A percentile compares a stretch with the other conserved stretches of the same genome.
phyloP scores from a whole-genome alignment of 306 rosid genomes.

The Castanea mollissima region DNA sequence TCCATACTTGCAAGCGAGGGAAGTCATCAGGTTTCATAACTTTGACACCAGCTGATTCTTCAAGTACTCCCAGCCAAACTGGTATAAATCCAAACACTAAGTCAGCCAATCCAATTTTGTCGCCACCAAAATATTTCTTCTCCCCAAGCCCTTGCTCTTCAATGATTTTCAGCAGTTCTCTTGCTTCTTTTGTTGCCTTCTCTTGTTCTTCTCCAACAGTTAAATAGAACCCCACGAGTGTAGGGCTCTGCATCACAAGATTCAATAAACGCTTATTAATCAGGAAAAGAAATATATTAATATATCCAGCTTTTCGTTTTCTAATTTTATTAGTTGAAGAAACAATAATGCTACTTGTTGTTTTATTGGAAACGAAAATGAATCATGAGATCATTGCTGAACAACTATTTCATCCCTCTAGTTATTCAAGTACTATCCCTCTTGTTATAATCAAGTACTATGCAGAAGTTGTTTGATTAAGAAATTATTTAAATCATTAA shows the following conservation, averaged over 20 bases:
- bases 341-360: too few species aligned
- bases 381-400: too few species aligned
- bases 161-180: conserved; percentile 1
- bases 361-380: too few species aligned
- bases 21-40: conserved; percentile 7
- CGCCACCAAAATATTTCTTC: conserved; percentile 26
- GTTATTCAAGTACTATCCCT: too few species aligned
- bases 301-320: too few species aligned
- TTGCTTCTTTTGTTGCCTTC: background rate
- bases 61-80: conserved; percentile 12
- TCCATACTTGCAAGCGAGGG: conserved; percentile 23
- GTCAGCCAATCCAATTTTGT: conserved; percentile 25
- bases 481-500: too few species aligned
- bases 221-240: background rate
- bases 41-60: conserved; percentile 13
- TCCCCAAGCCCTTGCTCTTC: conserved; percentile 16
- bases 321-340: too few species aligned
- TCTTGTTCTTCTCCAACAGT: background rate
- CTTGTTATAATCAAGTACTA: too few species aligned
- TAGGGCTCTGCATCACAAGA: background rate
- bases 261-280: too few species aligned
- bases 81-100: conserved; percentile 11
- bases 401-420: too few species aligned
- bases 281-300: too few species aligned
- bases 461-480: too few species aligned